Evolutionary conservation across 202 grass and related monocot species (phyloP), one percentile per base, ranked within the genome.

Genomic region (Carex arenaria): DNA sequence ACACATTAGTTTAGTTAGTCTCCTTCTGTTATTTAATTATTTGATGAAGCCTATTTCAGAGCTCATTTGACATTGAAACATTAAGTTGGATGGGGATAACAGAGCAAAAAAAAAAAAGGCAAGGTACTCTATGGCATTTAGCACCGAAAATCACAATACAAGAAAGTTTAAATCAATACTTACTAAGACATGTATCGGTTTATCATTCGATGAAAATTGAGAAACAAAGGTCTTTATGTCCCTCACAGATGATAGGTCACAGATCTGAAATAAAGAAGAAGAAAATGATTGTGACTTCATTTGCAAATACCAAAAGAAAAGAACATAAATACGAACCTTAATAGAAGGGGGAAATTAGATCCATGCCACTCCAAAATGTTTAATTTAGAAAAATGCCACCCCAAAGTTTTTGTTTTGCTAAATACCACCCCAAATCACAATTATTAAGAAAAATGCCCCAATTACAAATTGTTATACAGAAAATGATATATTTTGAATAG

Each of bases 171-270:
- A 83, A 72, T 8, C 17, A 60, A 67, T 61, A 83, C 89, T 93
- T 87, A 98, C 95, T 32, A 98, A 87, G 75, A 98, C 87, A 93
- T 98, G 95, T 6, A 98, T 82, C 34, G 86, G 87, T 79, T 89
- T 89, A 28, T 93, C 87, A 83, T 73, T 84, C 7, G 82, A 87
- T 79, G 87, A 87, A 83, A 98, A 94, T 84, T 88, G 90, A 73
- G 92, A 86, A 26, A 89, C 84, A 83, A 98, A 94, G 20, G 89
- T 88, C 70, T 93, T 91, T 53, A 94, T 89, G 86, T 91, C 86
- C n/a, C 86, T 88, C 54, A 93, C 62, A 15, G 90, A 98, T 76
- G 95, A 98, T 79, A 98, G 86, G 45, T 98, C 95, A 86, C 95
- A 98, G 19, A 98, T 87, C 92, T 98, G 77, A 10, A 32, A 74